phyloP scores from a whole-genome alignment of 1,139 yeast species.

The Diutina sp. region DNA sequence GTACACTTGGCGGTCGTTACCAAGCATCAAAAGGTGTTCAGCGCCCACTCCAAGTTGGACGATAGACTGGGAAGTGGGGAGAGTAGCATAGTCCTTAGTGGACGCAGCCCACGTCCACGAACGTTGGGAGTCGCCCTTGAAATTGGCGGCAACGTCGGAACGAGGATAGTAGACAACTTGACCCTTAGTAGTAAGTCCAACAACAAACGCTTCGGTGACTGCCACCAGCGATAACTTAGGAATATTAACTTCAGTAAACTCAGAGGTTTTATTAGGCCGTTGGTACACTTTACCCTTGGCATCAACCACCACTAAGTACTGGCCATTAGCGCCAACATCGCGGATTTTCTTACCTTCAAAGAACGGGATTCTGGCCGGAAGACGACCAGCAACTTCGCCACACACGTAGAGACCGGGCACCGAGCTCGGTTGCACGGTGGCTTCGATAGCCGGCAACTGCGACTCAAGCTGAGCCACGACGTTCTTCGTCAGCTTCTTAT shows the following conservation, averaged over 20 bases:
- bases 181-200: not conserved
- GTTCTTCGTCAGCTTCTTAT: slow-evolving; percentile 14
- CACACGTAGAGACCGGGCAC: slow-evolving; percentile 25
- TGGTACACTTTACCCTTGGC: slow-evolving; percentile 65
- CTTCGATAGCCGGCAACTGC: slow-evolving; percentile 11
- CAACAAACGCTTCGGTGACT: not conserved
- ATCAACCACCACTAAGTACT: slow-evolving; percentile 47
- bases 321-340: slow-evolving; percentile 41
- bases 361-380: slow-evolving; percentile 47
- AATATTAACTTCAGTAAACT: not conserved
- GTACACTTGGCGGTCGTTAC: slow-evolving; percentile 51
- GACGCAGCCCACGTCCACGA: not conserved
- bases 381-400: slow-evolving; percentile 23
- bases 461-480: slow-evolving; percentile 23
- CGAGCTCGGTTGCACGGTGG: slow-evolving; percentile 14
- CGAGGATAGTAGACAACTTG: not conserved
- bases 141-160: not conserved
- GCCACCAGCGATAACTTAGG: not conserved
- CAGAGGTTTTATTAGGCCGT: not conserved
- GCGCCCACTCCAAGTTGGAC: slow-evolving; percentile 45
- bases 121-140: not conserved
- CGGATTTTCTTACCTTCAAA: slow-evolving; percentile 52
- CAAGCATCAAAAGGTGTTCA: slow-evolving; percentile 51
- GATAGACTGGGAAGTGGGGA: slow-evolving; percentile 11
- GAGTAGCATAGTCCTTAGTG: not conserved